Percentiles rank a stretch among this genome's conserved stretches.
Conservation (phyloP, 306 rosid species). For the Betula pendula region DNA sequence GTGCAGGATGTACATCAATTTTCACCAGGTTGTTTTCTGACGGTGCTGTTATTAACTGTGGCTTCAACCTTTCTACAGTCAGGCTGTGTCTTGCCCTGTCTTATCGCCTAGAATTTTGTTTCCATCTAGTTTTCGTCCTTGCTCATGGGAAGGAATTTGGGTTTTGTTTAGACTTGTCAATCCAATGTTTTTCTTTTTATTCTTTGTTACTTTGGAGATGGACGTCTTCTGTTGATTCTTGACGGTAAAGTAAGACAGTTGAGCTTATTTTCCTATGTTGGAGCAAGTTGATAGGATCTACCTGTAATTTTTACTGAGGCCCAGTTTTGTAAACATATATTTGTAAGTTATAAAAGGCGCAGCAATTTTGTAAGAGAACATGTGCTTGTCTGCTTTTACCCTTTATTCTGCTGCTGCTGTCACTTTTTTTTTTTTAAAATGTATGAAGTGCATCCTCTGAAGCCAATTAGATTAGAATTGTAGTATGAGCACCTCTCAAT, state of each 20-base stretch:
- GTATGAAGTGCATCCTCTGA: not conserved
- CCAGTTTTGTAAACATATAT: conserved; percentile 11
- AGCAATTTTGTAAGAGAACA: conserved; percentile 12
- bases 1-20: not conserved
- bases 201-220: not conserved
- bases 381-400: not conserved
- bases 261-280: too few species aligned
- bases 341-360: conserved; percentile 16
- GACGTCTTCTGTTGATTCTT: too few species aligned
- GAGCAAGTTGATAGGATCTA: not conserved
- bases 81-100: not conserved
- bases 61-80: not conserved
- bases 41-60: not conserved
- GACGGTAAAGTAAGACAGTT: too few species aligned
- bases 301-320: conserved; percentile 14
- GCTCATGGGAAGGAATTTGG: not conserved
- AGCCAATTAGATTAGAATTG: not conserved
- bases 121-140: conserved; percentile 1
- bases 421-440: not conserved
- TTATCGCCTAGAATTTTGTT: conserved; percentile 24
- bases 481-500: not conserved
- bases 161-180: conserved; percentile 5
- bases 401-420: not conserved
- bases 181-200: not conserved
- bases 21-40: not conserved